These are phyloP conservation scores for Phlegmacium glaucopus DNA, from an alignment of 768 basidiomycete genomes.

Conservation along the genomic window DNA sequence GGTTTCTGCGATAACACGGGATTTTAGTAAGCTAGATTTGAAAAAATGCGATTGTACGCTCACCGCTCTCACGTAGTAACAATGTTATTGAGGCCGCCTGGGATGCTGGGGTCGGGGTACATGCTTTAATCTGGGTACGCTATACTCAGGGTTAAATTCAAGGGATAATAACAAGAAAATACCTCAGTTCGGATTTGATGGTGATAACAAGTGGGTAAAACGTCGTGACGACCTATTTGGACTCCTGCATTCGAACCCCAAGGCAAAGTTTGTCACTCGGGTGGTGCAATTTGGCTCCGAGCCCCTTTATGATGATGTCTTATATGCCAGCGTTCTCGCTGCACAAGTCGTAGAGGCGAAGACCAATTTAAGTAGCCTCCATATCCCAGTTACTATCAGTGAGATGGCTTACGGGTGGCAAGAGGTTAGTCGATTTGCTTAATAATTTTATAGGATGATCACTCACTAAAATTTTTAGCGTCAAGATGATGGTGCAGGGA, in stretches of 20 bases:
- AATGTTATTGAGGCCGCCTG: slow-evolving; percentile 68
- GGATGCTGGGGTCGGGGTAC: slow-evolving; percentile 64
- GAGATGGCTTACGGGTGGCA: slow-evolving; percentile 17
- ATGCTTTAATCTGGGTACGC: slow-evolving; percentile 70
- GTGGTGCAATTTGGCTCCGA: slow-evolving; percentile 59
- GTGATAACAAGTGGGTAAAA: slow-evolving; percentile 45
- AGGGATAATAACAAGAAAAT: slow-evolving; percentile 3
- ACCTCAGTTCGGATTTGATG: slow-evolving; percentile 46
- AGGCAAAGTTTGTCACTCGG: slow-evolving; percentile 49
- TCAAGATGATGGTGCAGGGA: slow-evolving; percentile 45
- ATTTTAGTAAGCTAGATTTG: slow-evolving; percentile 39
- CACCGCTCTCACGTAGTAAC: slow-evolving; percentile 29
- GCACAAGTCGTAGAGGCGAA: slow-evolving; percentile 43
- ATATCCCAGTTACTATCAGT: slow-evolving; percentile 56
- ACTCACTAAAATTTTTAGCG: slow-evolving; percentile 22
- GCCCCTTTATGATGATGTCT: slow-evolving; percentile 49
- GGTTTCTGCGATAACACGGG: slow-evolving; percentile 42
- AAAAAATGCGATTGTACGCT: neutral
- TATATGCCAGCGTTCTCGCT: slow-evolving; percentile 40
- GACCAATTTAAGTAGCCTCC: slow-evolving; percentile 37
- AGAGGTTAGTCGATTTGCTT: too few relatives aligned
- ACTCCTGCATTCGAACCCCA: slow-evolving; percentile 54
- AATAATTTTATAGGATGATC: slow-evolving; percentile 16
- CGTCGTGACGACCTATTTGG: slow-evolving; percentile 51
- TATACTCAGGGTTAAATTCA: neutral